These are phyloP conservation scores for Moesziomyces sp. DNA, from an alignment of 1,284 basidiomycete species.

Conservation along the genomic window DNA sequence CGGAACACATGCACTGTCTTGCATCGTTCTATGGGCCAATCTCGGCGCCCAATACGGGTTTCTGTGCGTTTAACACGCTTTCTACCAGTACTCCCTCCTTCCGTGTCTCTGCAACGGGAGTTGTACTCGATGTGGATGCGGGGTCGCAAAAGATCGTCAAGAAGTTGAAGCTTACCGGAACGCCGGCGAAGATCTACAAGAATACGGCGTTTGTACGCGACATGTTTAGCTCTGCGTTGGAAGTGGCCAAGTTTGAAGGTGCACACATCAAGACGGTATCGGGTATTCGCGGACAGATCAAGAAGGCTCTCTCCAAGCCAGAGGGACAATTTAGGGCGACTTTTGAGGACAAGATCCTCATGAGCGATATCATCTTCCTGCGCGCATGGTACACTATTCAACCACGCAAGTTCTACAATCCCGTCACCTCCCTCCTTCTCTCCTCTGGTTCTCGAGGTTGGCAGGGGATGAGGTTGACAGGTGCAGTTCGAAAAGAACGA, in stretches of 20 bases:
- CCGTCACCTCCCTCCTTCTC: constrained; percentile 85
- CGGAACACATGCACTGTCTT: constrained; percentile 98
- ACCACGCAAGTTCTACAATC: constrained; percentile 95
- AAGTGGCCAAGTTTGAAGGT: constrained; percentile 98
- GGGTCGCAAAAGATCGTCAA: constrained; percentile 88
- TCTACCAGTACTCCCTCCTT: constrained; percentile 78
- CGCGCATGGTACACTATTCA: constrained; percentile 96
- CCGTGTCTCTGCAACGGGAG: constrained; percentile 90
- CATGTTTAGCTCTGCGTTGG: constrained; percentile 92
- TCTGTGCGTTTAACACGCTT: constrained; percentile 95
- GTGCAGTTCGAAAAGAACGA: constrained; percentile 86
- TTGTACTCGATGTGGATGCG: constrained; percentile 87
- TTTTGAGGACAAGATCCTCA: constrained; percentile 97
- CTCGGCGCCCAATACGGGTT: constrained; percentile 78
- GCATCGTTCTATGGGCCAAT: constrained; percentile 78
- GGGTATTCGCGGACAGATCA: constrained; percentile 94
- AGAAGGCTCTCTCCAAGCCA: constrained; percentile 91
- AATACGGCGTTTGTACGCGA: constrained; percentile 98
- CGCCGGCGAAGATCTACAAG: constrained; percentile 96
- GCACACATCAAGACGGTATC: constrained; percentile 94
- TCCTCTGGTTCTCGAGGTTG: constrained; percentile 60
- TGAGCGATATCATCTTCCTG: constrained; percentile 95
- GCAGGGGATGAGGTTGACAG: constrained; percentile 91
- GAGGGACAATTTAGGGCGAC: constrained; percentile 95
- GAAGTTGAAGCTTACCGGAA: constrained; percentile 95